Evolutionary conservation across 495 filamentous ascomycete species (phyloP).

Genomic region (Xylaria sp.): DNA sequence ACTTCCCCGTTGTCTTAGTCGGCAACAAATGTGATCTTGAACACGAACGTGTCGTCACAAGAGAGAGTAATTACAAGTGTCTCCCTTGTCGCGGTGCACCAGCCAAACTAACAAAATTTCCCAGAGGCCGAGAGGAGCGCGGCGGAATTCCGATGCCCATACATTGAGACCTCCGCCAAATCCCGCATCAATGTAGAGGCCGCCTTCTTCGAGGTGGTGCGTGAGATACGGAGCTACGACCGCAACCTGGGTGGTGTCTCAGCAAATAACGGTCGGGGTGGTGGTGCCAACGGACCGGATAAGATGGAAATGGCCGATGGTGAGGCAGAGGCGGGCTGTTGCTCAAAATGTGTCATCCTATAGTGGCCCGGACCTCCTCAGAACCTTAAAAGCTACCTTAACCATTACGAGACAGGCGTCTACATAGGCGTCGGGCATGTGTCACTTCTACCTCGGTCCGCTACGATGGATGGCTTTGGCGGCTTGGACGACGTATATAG

Average conservation of each 20-base stretch:
- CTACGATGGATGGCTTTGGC: constrained; percentile 27
- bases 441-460: constrained; percentile 19
- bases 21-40: constrained; percentile 99
- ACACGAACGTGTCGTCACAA: constrained; percentile 83
- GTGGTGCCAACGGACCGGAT: constrained; percentile 66
- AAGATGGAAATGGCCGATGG: constrained; percentile 82
- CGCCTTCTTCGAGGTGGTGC: constrained; percentile 96
- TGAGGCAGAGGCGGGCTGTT: constrained; percentile 78
- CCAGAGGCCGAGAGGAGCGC: constrained; percentile 91
- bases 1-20: constrained; percentile 99
- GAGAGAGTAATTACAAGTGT: constrained; percentile 70
- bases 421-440: constrained; percentile 17
- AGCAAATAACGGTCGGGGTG: constrained; percentile 66
- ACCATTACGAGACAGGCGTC: constrained; percentile 22
- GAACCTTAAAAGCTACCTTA: constrained; percentile 16
- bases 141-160: constrained; percentile 88
- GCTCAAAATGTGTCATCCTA: constrained; percentile 88
- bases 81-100: constrained; percentile 1
- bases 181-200: constrained; percentile 97
- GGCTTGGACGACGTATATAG: constrained; percentile 32
- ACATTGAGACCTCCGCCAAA: constrained; percentile 99
- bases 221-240: constrained; percentile 97
- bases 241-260: constrained; percentile 91
- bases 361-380: constrained; percentile 53
- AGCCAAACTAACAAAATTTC: constrained; percentile 13